Evolutionary conservation across 208 protist species (phyloP).

Genomic region (Trypanosoma melophagium): DNA sequence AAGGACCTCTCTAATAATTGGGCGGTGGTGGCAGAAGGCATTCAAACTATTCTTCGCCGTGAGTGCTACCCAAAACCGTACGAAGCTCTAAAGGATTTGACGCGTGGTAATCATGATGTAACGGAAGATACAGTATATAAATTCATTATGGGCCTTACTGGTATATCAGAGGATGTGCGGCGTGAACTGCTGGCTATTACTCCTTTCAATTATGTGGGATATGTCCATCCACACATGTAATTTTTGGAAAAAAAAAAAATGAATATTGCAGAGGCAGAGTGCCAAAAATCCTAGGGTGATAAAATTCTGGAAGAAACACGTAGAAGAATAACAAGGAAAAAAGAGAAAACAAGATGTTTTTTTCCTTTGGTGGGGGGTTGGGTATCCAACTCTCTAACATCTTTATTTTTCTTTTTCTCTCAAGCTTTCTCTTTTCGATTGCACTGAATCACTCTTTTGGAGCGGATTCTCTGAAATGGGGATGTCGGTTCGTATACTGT

Average conservation of each 20-base stretch:
- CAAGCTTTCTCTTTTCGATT: too few species aligned
- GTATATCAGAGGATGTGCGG: slow-evolving; percentile 86
- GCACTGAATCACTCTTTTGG: too few species aligned
- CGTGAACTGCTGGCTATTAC: slow-evolving; percentile 85
- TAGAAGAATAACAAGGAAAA: neutral
- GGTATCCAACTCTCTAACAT: too few species aligned
- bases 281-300: neutral
- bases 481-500: too few species aligned
- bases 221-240: slow-evolving; percentile 31
- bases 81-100: slow-evolving; percentile 93
- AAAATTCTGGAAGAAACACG: neutral
- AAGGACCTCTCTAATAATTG: slow-evolving; percentile 92
- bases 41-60: slow-evolving; percentile 94
- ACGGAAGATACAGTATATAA: slow-evolving; percentile 62
- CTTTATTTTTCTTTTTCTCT: too few species aligned
- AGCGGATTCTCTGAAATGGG: too few species aligned
- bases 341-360: slow-evolving; percentile 6
- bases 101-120: slow-evolving; percentile 80
- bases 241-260: neutral
- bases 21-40: slow-evolving; percentile 94
- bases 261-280: neutral
- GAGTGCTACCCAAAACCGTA: slow-evolving; percentile 92
- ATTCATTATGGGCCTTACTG: slow-evolving; percentile 84
- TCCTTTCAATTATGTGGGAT: slow-evolving; percentile 86
- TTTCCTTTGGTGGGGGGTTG: too few species aligned